These are phyloP conservation scores for Lactarius psammicola DNA, from an alignment of 768 basidiomycete species.

Conservation along the genomic window DNA sequence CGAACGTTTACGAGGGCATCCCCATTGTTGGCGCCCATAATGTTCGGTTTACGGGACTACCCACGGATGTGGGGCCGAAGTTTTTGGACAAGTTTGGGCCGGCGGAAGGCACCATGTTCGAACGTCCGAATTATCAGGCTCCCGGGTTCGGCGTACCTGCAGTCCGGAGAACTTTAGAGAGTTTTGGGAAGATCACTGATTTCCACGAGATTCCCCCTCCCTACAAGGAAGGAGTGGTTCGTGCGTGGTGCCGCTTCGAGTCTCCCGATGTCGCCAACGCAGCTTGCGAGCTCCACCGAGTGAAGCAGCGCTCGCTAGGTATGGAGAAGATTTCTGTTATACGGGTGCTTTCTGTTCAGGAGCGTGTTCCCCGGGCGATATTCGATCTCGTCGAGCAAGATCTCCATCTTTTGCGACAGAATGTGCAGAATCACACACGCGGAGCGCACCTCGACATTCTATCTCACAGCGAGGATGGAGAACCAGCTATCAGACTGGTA, in stretches of 20 bases:
- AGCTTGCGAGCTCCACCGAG: constrained; percentile 50
- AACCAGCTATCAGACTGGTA: constrained; percentile 45
- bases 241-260: constrained; percentile 56
- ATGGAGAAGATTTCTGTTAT: constrained; percentile 48
- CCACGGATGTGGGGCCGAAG: constrained; percentile 42
- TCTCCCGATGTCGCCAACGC: constrained; percentile 50
- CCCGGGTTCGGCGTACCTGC: constrained; percentile 38
- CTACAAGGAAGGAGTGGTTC: constrained; percentile 48
- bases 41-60: constrained; percentile 58
- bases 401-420: constrained; percentile 44
- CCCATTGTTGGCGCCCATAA: constrained; percentile 59
- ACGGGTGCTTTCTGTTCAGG: constrained; percentile 54
- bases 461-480: constrained; percentile 20
- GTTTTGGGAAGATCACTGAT: constrained; percentile 39
- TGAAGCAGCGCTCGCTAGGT: constrained; percentile 47
- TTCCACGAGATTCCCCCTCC: constrained; percentile 54
- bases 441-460: constrained; percentile 36
- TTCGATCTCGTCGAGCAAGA: constrained; percentile 47
- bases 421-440: constrained; percentile 35
- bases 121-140: constrained; percentile 46
- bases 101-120: constrained; percentile 52
- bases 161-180: constrained; percentile 41
- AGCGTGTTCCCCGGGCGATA: constrained; percentile 39
- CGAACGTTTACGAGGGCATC: constrained; percentile 51
- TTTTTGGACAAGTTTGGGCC: constrained; percentile 47